Evolutionary conservation across 768 basidiomycete genomes (phyloP).

Genomic region (Cantharellus anzutake): DNA sequence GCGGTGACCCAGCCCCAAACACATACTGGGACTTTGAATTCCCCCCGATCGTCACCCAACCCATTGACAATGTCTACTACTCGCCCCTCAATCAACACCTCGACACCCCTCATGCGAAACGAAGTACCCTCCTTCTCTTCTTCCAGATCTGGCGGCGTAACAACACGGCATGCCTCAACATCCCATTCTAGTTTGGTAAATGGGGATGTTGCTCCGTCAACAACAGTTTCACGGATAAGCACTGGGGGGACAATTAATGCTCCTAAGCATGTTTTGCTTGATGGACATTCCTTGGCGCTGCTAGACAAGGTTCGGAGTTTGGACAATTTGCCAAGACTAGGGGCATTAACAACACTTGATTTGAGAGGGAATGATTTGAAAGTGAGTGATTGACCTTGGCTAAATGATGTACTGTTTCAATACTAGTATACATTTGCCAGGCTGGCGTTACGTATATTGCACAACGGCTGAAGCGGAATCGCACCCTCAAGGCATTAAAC

Average conservation of each 20-base stretch:
- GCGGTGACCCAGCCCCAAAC: too few relatives aligned
- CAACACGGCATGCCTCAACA: slow-evolving; percentile 23
- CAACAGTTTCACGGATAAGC: neutral
- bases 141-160: slow-evolving; percentile 30
- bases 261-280: slow-evolving; percentile 6
- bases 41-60: neutral
- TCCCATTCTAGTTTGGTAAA: neutral
- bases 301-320: slow-evolving; percentile 80
- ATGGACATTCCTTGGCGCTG: slow-evolving; percentile 32
- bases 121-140: slow-evolving; percentile 48
- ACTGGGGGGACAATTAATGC: neutral
- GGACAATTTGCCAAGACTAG: slow-evolving; percentile 69
- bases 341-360: slow-evolving; percentile 76
- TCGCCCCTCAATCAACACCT: neutral
- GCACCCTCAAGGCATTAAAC: slow-evolving; percentile 87
- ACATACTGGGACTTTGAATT: too few relatives aligned
- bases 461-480: slow-evolving; percentile 89
- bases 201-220: too few relatives aligned
- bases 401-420: neutral
- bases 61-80: neutral
- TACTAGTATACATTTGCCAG: slow-evolving; percentile 14
- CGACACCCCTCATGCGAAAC: slow-evolving; percentile 2
- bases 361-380: slow-evolving; percentile 81
- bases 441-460: slow-evolving; percentile 76
- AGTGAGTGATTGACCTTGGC: slow-evolving; percentile 25